phyloP scores from a whole-genome alignment of 2,329 filamentous ascomycete species.

The Bisporella sp. region DNA sequence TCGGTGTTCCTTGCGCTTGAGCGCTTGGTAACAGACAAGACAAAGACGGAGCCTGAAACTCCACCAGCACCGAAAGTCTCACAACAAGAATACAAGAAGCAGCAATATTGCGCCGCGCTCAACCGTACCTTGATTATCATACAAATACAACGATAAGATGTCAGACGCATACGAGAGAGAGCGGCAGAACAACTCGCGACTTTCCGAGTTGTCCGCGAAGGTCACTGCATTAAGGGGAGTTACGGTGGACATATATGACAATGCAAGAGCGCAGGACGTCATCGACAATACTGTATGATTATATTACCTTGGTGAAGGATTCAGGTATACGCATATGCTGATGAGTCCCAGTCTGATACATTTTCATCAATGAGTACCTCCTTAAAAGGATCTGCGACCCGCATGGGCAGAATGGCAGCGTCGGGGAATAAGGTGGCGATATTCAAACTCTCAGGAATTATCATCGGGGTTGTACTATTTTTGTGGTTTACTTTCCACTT shows the following conservation, averaged over 20 bases:
- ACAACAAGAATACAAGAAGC: no score
- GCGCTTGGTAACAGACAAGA: no score
- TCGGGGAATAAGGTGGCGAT: slow-evolving; percentile 88
- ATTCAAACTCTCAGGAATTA: slow-evolving; percentile 79
- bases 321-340: neutral
- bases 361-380: slow-evolving; percentile 82
- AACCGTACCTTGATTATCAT: no score
- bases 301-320: neutral
- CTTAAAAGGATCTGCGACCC: slow-evolving; percentile 74
- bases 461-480: slow-evolving; percentile 64
- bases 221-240: slow-evolving; percentile 88
- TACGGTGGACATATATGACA: slow-evolving; percentile 96
- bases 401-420: slow-evolving; percentile 84
- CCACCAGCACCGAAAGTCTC: no score
- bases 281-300: slow-evolving; percentile 75
- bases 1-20: no score
- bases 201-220: slow-evolving; percentile 85
- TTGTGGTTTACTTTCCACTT: slow-evolving; percentile 52
- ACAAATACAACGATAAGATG: slow-evolving; percentile 38
- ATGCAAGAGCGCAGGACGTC: slow-evolving; percentile 79
- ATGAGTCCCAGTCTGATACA: slow-evolving; percentile 61
- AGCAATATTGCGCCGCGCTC: no score
- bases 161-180: slow-evolving; percentile 74
- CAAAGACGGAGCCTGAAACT: no score
- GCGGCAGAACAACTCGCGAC: slow-evolving; percentile 89